Evolutionary conservation across 768 basidiomycete genomes (phyloP).

Genomic region (Solioccasus polychromus): DNA sequence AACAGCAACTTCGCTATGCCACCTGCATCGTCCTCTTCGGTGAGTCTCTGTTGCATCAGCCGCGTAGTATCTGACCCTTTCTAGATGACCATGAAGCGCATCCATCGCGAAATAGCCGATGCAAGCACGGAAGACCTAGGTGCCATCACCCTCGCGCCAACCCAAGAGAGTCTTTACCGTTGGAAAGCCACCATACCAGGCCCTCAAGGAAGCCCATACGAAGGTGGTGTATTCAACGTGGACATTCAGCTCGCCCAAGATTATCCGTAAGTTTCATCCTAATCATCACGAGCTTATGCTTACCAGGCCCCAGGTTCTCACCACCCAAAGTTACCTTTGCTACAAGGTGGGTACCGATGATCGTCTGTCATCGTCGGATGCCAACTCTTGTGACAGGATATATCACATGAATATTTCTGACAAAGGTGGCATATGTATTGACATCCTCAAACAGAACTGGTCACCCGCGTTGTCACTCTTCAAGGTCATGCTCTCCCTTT

Average conservation of each 20-base stretch:
- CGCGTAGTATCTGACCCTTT: slow-evolving; percentile 4
- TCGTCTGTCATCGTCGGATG: not conserved
- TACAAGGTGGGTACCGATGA: slow-evolving; percentile 50
- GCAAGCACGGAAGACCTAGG: slow-evolving; percentile 82
- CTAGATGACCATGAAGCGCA: slow-evolving; percentile 74
- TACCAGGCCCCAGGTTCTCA: slow-evolving; percentile 53
- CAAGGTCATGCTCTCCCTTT: slow-evolving; percentile 92
- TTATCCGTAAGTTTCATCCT: slow-evolving; percentile 57
- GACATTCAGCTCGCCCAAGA: slow-evolving; percentile 65
- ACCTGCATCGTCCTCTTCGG: slow-evolving; percentile 23
- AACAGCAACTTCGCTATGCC: slow-evolving; percentile 28
- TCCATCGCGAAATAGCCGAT: slow-evolving; percentile 79
- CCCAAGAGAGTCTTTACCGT: slow-evolving; percentile 59
- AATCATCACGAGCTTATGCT: slow-evolving; percentile 5
- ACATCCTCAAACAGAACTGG: slow-evolving; percentile 93
- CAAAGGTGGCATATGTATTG: slow-evolving; percentile 76
- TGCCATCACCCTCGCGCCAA: slow-evolving; percentile 62
- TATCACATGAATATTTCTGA: slow-evolving; percentile 91
- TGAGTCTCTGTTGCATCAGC: slow-evolving; percentile 2
- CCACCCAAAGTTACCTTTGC: slow-evolving; percentile 75
- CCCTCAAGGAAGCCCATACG: slow-evolving; percentile 79
- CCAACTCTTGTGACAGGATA: slow-evolving; percentile 46
- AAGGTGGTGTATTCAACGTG: slow-evolving; percentile 71
- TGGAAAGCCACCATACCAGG: slow-evolving; percentile 83
- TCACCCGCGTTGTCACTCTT: slow-evolving; percentile 90